Base-by-base conservation (phyloP, 2,329 filamentous ascomycete genomes). In the Botrytis pseudocinerea region DNA sequence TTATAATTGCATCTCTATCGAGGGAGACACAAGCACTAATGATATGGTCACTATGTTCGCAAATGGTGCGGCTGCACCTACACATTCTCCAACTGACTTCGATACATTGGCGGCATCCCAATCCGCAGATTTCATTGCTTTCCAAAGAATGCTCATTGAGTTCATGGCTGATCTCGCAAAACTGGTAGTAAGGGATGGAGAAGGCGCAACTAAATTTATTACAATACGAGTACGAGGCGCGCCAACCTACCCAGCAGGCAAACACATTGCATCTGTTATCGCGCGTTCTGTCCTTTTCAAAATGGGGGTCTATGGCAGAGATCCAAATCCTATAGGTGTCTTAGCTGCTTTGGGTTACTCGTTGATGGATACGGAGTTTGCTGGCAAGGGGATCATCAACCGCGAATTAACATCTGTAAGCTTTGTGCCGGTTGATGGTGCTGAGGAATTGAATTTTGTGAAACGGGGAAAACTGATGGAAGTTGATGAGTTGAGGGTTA, bases 1-100 rank as follows among this genome's bases (percentile, higher is more conserved):
- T 28, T 54, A 66, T 14, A 66, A 66, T 40, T 54, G 64, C 5
- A 66, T 66, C 18, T 66, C 64, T 28, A 40, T 66, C 25, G 64
- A 66, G 28, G 64, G 64, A 35, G 64, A 66, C 7, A 66, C 64
- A 10, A 66, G 46, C 46, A 66, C 61, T 4, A 66, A 54, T 22
- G 35, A 66, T 54, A 54, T 54, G 14, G 22, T 66, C 14, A 40
- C 46, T 28, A 54, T 54, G 35, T n/a, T 66, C 46, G 46, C 32
- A 7, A 54, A 66, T 40, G 46, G 32, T 10, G 35, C 32, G 16
- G 46, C 16, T 22, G 35, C 32, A 66, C 46, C 32, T 40, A 40
- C 4, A 16, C 32, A 68, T 68, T 54, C 35, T 20, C 16, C 46
- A n/a, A 42, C 40, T 20, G 35, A 40, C n/a, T 68, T 68, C n/a